These are phyloP conservation scores for Onygenales sp. DNA, from an alignment of 2,329 filamentous ascomycete species.

Conservation along the genomic window DNA sequence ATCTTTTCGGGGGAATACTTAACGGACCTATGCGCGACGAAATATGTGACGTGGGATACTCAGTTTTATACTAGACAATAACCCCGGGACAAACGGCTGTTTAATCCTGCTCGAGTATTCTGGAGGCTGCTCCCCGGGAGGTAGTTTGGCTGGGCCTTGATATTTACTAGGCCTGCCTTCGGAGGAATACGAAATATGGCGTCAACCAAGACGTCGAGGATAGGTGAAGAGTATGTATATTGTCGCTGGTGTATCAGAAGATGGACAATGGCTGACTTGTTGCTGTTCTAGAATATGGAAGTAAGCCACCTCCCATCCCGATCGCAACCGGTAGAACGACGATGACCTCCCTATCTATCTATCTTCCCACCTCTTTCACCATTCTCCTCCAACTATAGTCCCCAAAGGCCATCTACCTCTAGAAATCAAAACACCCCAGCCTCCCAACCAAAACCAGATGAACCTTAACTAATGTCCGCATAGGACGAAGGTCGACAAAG, in stretches of 20 bases:
- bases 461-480: no score
- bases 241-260: background rate
- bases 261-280: constrained; percentile 22
- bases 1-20: background rate
- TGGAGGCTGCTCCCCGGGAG: no score
- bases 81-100: no score
- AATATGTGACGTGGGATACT: background rate
- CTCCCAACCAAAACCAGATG: constrained; percentile 6
- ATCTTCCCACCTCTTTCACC: constrained; percentile 4
- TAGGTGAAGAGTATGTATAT: constrained; percentile 62
- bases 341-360: background rate
- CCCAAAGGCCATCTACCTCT: background rate
- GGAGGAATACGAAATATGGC: constrained; percentile 32
- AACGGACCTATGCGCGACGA: background rate
- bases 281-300: constrained; percentile 68
- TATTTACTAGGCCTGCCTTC: background rate
- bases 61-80: background rate
- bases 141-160: background rate
- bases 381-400: background rate
- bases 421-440: background rate
- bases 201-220: constrained; percentile 56
- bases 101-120: no score
- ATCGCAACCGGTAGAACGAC: constrained; percentile 11
- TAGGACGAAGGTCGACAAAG: constrained; percentile 91
- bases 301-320: constrained; percentile 43